Base-by-base conservation (phyloP, 78 protist genomes). In the Thecamonas trahens region DNA sequence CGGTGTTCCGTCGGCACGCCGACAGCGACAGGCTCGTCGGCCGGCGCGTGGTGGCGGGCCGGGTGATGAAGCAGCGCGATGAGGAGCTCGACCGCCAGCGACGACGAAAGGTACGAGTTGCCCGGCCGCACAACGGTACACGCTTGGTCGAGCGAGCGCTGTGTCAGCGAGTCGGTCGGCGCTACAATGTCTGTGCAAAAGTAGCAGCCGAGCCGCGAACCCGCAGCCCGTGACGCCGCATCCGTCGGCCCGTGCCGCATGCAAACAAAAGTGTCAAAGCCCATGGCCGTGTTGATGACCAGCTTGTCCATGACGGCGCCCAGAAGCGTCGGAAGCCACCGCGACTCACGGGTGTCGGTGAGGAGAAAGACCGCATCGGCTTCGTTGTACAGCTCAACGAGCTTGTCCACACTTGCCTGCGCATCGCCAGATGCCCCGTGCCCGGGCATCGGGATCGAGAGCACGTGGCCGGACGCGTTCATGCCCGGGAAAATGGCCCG, bases 51-150 rank as follows among this genome's bases (percentile, higher is more conserved):
- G 45, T 5, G 18, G 61, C 77, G 54, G 5, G 24, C n/a, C 1
- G 86, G 86, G 55, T 94, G 96, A 39, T 95, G 96, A 15, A 84
- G 28, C 29, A 91, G 17, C n/a, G 92, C 26, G 34, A 90, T 85
- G 29, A 82, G 26, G 20, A 95, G 50, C 71, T 96, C 99, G 7
- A 94, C 97, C 6, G 93, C 93, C 14, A 82, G 52, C 4, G 97
- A 66, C 0, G 85, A 38, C 3, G 98, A 96, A 37, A 96, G 59
- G 38, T 67, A 73, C 29, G 96, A 70, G 17, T 86, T 55, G 7
- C 98, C 99, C 0, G 98, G 99, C 17, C 97, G 83, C 1, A 96
- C 77, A 18, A 96, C 99, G 2, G 99, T 96, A 79, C 99, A 96
- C 64, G 91, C 97, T 87, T 94, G 97, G 83, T 97, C 99, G 31